Evolutionary conservation across 2,329 filamentous ascomycete genomes (phyloP).

Genomic region (Sporothrix pseudoabietina): DNA sequence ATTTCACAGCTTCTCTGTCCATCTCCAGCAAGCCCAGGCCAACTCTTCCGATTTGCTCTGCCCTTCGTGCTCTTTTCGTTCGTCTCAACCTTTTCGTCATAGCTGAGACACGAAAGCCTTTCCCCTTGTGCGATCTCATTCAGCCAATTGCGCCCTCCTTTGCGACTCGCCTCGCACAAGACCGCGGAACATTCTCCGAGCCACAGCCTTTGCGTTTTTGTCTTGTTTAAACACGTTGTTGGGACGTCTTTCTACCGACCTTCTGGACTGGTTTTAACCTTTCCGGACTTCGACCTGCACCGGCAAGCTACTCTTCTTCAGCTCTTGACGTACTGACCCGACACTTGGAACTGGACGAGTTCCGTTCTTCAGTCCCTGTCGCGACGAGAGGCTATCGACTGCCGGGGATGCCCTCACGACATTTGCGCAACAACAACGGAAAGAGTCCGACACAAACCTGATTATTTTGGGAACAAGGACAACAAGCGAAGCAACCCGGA

Average conservation of each 20-base stretch:
- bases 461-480: background rate
- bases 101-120: conserved; percentile 22
- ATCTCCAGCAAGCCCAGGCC: background rate
- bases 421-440: background rate
- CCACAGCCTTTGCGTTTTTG: background rate
- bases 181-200: background rate
- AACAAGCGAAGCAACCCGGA: background rate
- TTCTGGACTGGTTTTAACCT: background rate
- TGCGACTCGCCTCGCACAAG: conserved; percentile 30
- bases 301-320: background rate
- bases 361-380: background rate
- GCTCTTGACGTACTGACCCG: background rate
- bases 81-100: background rate
- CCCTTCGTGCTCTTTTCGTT: background rate
- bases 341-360: background rate
- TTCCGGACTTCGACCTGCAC: background rate
- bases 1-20: background rate
- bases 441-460: conserved; percentile 15
- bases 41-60: background rate
- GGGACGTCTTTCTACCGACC: background rate
- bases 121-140: background rate
- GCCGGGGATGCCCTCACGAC: conserved; percentile 22
- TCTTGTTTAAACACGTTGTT: background rate
- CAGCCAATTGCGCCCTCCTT: conserved; percentile 23
- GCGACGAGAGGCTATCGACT: background rate